Base-by-base conservation (phyloP, 1,139 yeast species). In the Debaryomyces coudertii region DNA sequence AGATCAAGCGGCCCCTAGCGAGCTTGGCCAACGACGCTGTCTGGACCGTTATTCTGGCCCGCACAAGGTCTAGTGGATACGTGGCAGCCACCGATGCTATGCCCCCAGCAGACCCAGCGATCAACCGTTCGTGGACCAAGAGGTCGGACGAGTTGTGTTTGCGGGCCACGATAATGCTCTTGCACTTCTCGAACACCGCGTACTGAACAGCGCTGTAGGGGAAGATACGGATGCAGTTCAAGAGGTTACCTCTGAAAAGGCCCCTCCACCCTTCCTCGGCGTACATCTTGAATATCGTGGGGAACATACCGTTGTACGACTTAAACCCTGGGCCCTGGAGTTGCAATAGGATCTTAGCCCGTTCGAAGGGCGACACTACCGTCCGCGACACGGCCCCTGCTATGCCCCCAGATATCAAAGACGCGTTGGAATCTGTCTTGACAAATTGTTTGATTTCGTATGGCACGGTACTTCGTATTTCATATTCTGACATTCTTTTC, bases 201-300 rank as follows among this genome's bases (percentile, higher is more conserved):
- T 90, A 93, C 67, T 93, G 99, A 8, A 92, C 96, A 0, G 99
- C 98, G 52, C 95, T 85, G 63, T 93, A 93, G 0, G 99, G 99
- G 52, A 93, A 82, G 28, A 93, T 89, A 46, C 99, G 73, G 3
- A 93, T 67, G 70, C 98, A 92, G 64, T 93, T 93, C 50, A 90
- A 73, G 0, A 92, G 87, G 65, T 93, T 93, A 1, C 99, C 99
- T 43, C 98, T 72, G 66, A 90, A 88, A 56, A 88, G 74, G 0
- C 99, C 97, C 48, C 82, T 74, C 77, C 89, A 78, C 7, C 98
- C 97, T 71, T 93, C 99, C 49, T 90, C 97, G 43, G 69, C 69
- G 77, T 90, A 92, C 80, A 93, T 88, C 55, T 85, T 84, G 50
- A 69, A 63, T 5, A 93, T 81, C 0, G 97, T 90, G 7, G 85